Conservation (phyloP, 2,329 filamentous ascomycete species). For the Ophiostoma pallidulum region DNA sequence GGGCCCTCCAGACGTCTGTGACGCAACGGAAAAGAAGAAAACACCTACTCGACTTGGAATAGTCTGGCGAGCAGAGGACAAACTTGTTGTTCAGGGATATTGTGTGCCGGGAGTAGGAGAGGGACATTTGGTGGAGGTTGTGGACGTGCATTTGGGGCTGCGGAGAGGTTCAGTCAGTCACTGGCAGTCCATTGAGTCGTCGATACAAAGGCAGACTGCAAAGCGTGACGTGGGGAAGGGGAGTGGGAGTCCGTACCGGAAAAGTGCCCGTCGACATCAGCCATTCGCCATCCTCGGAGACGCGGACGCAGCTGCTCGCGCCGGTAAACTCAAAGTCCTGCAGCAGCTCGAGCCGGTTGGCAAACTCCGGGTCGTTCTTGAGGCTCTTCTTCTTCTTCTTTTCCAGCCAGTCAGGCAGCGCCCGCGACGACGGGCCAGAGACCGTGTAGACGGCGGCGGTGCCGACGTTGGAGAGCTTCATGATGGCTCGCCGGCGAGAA, state of each 20-base stretch:
- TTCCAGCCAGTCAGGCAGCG: slow-evolving; percentile 91
- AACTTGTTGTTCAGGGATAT: slow-evolving; percentile 88
- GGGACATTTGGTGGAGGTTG: slow-evolving; percentile 80
- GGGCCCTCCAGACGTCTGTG: no score
- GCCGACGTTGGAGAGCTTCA: slow-evolving; percentile 19
- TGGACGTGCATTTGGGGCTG: slow-evolving; percentile 78
- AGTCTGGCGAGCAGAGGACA: slow-evolving; percentile 77
- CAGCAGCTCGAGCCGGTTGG: slow-evolving; percentile 85
- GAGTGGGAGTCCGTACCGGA: slow-evolving; percentile 31
- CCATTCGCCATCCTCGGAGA: slow-evolving; percentile 95
- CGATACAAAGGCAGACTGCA: no score
- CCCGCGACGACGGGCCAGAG: slow-evolving; percentile 77
- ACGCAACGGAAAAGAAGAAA: no score
- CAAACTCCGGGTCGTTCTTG: slow-evolving; percentile 87
- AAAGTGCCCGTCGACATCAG: slow-evolving; percentile 84
- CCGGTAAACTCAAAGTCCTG: slow-evolving; percentile 94
- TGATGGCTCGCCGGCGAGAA: neutral
- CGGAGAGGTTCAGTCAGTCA: no score
- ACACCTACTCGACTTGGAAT: slow-evolving; percentile 64
- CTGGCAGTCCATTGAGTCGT: no score
- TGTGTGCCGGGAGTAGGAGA: slow-evolving; percentile 92
- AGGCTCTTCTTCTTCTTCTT: slow-evolving; percentile 80
- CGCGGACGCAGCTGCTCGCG: slow-evolving; percentile 73
- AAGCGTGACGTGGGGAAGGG: neutral
- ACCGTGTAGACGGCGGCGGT: slow-evolving; percentile 60